These are phyloP conservation scores for Capsicum rhomboideum DNA, from an alignment of 257 asterid species.

Conservation along the genomic window DNA sequence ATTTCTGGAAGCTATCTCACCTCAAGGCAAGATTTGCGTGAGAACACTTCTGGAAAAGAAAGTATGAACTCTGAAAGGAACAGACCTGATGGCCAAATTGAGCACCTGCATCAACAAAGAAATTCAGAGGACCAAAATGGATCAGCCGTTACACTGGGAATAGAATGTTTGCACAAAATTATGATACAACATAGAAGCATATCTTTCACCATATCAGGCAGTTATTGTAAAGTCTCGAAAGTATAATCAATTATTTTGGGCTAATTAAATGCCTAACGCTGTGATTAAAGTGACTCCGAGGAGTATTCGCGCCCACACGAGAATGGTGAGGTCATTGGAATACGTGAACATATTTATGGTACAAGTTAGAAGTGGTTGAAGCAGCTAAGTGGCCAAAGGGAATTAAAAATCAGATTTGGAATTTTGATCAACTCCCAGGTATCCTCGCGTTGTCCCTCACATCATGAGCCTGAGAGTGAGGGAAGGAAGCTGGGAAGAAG, in stretches of 20 bases:
- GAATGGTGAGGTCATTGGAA: too few relatives aligned
- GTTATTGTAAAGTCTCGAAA: background rate
- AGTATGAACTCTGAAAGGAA: constrained; percentile 90
- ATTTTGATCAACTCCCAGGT: background rate
- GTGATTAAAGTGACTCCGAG: background rate
- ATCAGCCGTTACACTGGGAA: background rate
- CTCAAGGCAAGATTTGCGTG: constrained; percentile 81
- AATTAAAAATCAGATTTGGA: background rate
- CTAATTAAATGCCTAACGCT: background rate
- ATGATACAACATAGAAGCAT: background rate
- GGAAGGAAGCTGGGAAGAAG: background rate
- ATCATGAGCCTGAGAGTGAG: background rate
- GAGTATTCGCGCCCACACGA: too few relatives aligned
- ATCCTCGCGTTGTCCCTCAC: background rate
- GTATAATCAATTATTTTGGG: background rate
- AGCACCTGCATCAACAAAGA: constrained; percentile 50
- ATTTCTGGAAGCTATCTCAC: constrained; percentile 31
- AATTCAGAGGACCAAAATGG: background rate
- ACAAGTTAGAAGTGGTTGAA: background rate
- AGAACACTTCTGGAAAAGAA: constrained; percentile 73
- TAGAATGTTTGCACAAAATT: too few relatives aligned
- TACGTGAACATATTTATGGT: background rate
- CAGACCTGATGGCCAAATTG: constrained; percentile 94
- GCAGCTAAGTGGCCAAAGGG: background rate
- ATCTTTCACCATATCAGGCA: background rate